A percentile compares a stretch with the other conserved stretches of the same genome.
Evolutionary conservation across 2,329 filamentous ascomycete genomes (phyloP).

Genomic region (Cercospora sojina): DNA sequence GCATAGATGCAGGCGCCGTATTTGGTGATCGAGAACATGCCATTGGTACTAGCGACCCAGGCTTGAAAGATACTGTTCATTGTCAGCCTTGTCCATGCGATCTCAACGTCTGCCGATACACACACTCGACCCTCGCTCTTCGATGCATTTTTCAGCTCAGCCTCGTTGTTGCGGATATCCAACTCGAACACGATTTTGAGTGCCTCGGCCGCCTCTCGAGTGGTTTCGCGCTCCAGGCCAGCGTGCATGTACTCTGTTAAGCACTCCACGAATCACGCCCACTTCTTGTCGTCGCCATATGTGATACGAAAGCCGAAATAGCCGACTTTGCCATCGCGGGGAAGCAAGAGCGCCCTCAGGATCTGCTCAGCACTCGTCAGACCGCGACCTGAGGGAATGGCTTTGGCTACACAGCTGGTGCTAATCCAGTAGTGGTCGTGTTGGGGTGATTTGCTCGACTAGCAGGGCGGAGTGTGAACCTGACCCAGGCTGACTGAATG

Average conservation of each 20-base stretch:
- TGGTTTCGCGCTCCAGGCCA: neutral
- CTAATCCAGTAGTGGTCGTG: no score
- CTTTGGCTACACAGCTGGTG: no score
- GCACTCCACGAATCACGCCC: neutral
- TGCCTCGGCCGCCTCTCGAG: neutral
- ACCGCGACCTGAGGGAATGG: neutral
- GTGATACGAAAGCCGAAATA: slow-evolving; percentile 4
- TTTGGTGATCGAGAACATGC: no score
- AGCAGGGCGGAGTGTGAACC: no score
- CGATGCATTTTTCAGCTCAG: neutral
- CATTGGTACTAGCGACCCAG: no score
- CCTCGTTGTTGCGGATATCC: slow-evolving; percentile 2
- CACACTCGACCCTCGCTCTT: neutral
- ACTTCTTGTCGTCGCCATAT: neutral
- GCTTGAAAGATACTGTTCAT: neutral
- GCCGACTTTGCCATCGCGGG: slow-evolving; percentile 13
- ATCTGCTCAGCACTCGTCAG: neutral
- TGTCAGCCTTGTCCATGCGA: no score
- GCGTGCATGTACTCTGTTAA: neutral
- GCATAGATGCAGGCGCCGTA: slow-evolving; percentile 9
- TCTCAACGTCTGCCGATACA: no score
- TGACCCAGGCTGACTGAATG: no score
- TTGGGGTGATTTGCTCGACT: no score
- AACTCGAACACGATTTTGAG: neutral
- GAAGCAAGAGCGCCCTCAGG: neutral